Conservation (phyloP, 257 asterid species). For the Gynochthodes officinalis region DNA sequence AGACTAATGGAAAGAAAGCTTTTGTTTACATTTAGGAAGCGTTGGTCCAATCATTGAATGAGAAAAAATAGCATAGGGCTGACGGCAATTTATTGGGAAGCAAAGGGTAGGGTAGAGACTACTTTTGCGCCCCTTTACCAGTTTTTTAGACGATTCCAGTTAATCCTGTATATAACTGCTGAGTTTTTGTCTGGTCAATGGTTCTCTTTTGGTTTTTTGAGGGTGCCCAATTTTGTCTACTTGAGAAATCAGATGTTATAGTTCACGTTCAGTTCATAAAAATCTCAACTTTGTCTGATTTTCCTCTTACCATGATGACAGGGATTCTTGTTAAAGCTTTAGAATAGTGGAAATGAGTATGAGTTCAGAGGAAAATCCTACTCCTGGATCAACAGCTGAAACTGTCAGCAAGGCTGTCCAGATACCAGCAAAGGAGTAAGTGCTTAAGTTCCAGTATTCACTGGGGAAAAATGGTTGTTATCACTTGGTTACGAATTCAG, state of each 20-base stretch:
- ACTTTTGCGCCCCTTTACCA: background rate
- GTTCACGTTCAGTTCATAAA: background rate
- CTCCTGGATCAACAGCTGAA: slow-evolving; percentile 12
- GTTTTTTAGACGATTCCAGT: background rate
- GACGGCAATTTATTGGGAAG: too few relatives aligned
- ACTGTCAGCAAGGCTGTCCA: slow-evolving; percentile 26
- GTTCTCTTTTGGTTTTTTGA: background rate
- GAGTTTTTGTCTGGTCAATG: background rate
- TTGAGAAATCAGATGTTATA: background rate
- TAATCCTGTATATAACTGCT: background rate
- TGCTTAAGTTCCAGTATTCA: background rate
- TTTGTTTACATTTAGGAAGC: too few relatives aligned
- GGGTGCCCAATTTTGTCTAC: background rate
- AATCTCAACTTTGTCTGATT: background rate
- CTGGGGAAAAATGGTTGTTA: background rate
- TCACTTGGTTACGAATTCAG: background rate
- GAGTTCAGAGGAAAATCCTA: slow-evolving; percentile 24
- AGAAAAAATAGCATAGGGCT: background rate
- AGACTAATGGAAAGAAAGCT: too few relatives aligned
- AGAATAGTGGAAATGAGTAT: slow-evolving; percentile 16
- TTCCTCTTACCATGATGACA: background rate
- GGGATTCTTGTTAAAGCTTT: background rate
- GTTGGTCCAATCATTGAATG: too few relatives aligned
- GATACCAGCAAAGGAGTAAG: slow-evolving; percentile 31
- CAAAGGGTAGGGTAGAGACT: background rate